Base-by-base conservation (phyloP, 352 stramenopile species). In the Phytopythium oedochilum region DNA sequence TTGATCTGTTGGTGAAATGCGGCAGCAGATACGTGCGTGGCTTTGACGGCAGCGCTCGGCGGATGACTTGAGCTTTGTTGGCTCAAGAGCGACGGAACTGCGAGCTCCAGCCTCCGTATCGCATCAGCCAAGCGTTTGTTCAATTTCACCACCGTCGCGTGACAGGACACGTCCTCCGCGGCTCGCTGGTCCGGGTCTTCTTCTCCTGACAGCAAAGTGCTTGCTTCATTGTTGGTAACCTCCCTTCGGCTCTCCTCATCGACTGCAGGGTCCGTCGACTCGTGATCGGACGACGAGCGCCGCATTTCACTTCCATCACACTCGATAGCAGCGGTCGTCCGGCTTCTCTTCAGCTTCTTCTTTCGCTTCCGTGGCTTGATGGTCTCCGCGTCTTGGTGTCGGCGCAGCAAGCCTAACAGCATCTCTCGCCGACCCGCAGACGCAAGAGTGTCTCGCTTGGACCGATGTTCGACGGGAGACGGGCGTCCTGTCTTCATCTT, bases 1-100 rank as follows among this genome's bases (percentile, higher is more conserved):
- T 53, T 36, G 9, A 83, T 57, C 11, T 65, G 78, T 26, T 75
- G 57, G 8, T 78, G 58, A 31, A 75, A 83, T n/a, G 70, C 55
- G 1, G 63, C 52, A 3, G 73, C 70, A 8, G 70, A 67, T 5
- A 78, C 57, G 26, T 72, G 74, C 22, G 70, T 76, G 8, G 73
- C 68, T 55, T 60, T 56, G 35, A 78, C 65, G 17, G 62, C 67
- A 17, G 64, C 50, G 11, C 66, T 57, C 20, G 60, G 35, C 0
- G 22, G 5, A 5, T 40, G 47, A 0, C 36, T n/a, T 17, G 51
- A 36, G 4, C 42, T 40, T 2, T 38, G 40, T 1, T 31, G 14
- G 2, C 53, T 46, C 26, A 60, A 39, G 28, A 77, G 54, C 28
- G 46, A 57, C 12, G 66, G 66, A 2, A 77, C 34, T 22, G 26